A percentile compares a stretch with the other conserved stretches of the same genome.
These are phyloP conservation scores for Drechslerella stenobrocha DNA, from an alignment of 2,329 filamentous ascomycete species.

Conservation along the genomic window DNA sequence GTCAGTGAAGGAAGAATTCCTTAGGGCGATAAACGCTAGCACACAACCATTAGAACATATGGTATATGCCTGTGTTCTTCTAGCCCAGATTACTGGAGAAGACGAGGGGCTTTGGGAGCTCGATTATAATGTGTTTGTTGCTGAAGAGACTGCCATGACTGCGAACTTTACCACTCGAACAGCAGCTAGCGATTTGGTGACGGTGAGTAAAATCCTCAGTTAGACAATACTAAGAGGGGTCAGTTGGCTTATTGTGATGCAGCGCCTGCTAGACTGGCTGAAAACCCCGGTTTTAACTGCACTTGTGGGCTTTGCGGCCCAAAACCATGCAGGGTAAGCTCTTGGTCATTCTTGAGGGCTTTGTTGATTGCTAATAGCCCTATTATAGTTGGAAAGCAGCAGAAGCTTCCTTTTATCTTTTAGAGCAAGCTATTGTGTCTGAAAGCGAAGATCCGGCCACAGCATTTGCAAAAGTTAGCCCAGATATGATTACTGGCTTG, in stretches of 20 bases:
- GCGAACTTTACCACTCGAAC: constrained; percentile 95
- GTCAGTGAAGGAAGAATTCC: constrained; percentile 85
- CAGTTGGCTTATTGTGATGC: background rate
- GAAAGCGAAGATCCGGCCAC: constrained; percentile 18
- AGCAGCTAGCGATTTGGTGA: constrained; percentile 85
- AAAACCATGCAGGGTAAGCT: constrained; percentile 20
- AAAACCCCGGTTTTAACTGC: constrained; percentile 25
- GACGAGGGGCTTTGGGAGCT: constrained; percentile 96
- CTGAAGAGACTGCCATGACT: constrained; percentile 90
- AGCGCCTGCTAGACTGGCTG: constrained; percentile 41
- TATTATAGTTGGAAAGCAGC: constrained; percentile 61
- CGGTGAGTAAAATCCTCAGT: constrained; percentile 56
- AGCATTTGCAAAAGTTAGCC: constrained; percentile 24
- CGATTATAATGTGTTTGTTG: constrained; percentile 91
- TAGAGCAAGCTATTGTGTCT: constrained; percentile 71
- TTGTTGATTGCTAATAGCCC: background rate
- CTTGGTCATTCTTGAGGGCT: no score
- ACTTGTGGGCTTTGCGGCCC: constrained; percentile 25
- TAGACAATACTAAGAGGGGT: background rate
- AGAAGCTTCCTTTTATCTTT: constrained; percentile 75
- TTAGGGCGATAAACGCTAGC: constrained; percentile 45
- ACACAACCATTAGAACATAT: constrained; percentile 51
- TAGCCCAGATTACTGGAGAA: constrained; percentile 82
- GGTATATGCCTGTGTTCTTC: constrained; percentile 50
- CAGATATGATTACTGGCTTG: constrained; percentile 20